Evolutionary conservation across 2,329 filamentous ascomycete genomes (phyloP).

Genomic region (Colletotrichum kahawae): DNA sequence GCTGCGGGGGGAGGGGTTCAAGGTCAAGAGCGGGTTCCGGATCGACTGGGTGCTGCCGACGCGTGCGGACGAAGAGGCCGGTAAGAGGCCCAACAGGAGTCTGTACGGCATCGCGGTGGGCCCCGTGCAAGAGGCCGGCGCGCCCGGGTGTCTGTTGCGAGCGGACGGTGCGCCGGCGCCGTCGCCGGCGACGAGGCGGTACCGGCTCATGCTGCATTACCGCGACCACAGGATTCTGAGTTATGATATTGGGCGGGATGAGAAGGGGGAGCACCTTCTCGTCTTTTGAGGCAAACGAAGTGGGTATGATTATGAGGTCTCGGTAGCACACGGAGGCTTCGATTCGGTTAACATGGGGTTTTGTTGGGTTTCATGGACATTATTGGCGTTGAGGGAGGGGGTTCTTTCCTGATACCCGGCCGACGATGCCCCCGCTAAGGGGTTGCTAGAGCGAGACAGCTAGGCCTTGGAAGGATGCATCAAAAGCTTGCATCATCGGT

Average conservation of each 20-base stretch:
- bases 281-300: background rate
- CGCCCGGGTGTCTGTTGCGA: slow-evolving; percentile 18
- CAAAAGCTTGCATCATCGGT: background rate
- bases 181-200: slow-evolving; percentile 49
- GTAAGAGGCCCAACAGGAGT: slow-evolving; percentile 50
- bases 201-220: slow-evolving; percentile 75
- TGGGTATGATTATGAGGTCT: background rate
- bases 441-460: background rate
- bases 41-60: slow-evolving; percentile 59
- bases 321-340: background rate
- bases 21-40: slow-evolving; percentile 50
- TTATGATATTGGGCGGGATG: slow-evolving; percentile 65
- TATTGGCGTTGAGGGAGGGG: background rate
- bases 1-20: background rate
- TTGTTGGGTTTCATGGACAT: background rate
- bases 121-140: slow-evolving; percentile 58
- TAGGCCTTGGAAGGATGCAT: slow-evolving; percentile 1
- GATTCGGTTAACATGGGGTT: background rate
- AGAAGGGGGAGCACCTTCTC: slow-evolving; percentile 28
- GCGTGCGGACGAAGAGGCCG: slow-evolving; percentile 47
- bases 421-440: background rate
- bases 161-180: slow-evolving; percentile 25
- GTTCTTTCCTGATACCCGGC: slow-evolving; percentile 8
- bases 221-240: slow-evolving; percentile 71
- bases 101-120: slow-evolving; percentile 73